Base-by-base conservation (phyloP, 2,329 filamentous ascomycete genomes). In the Trichoderma breve region DNA sequence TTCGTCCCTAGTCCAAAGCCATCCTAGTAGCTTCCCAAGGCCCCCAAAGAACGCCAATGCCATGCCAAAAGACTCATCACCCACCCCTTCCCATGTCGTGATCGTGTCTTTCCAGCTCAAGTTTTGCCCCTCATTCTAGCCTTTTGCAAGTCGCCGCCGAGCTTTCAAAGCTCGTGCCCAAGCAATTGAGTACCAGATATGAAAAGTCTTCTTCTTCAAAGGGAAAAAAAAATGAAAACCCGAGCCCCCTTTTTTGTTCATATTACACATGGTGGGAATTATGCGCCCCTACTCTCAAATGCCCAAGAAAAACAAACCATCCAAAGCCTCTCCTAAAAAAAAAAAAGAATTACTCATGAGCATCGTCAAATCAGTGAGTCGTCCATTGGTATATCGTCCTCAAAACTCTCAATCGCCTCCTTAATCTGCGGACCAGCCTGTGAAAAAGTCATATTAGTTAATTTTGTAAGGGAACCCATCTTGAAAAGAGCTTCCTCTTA, bases 381-480 rank as follows among this genome's bases (percentile, higher is more conserved):
- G 74, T 90, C 88, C 81, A 93, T 90, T 71, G 90, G 88, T 72
- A 93, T 90, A 73, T 93, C 91, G 71, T 94, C 91, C 77, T 97
- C 94, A 72, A 98, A 88, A 76, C 91, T 92, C 84, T 98, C 95
- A 84, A 99, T 98, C 21, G 94, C 94, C 80, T 97, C 94, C 83
- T 98, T 99, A 82, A 99, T 98, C 81, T 94, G 92, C 74, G 93
- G 92, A 75, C 93, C 94, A 77, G 95, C 94, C 95, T 97, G 75
- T 15, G 14, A 14, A 55, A 47, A n/a, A 11, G 6, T n/a, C 28
- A 6, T 39, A 43, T 55, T 12, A 53, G 36, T 39, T 34, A 32
- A 18, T 11, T 14, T 60, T 47, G 14, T n/a, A 14, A 61, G 32
- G 4, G 8, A 51, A 12, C 21, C 3, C 4, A 26, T 21, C 12